Evolutionary conservation across 2,329 filamentous ascomycete genomes (phyloP), one percentile per base, ranked within the genome.

Genomic region (Nannizzia gypsea): DNA sequence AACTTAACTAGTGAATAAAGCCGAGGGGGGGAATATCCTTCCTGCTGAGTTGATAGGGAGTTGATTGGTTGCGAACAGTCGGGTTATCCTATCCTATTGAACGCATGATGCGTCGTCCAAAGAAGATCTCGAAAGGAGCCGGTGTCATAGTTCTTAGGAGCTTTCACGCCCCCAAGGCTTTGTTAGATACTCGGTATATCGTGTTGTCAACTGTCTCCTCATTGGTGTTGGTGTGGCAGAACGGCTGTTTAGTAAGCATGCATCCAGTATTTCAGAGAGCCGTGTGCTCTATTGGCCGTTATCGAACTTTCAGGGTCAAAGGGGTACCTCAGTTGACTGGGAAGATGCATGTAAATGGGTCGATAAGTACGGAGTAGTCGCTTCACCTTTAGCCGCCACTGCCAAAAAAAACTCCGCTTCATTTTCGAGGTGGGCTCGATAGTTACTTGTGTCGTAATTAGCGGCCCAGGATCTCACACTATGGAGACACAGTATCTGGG

Each of bases 381-480:
- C 28, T 34, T n/a, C 22, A 11, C 48, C 15, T 26, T 54, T 54
- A 54, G 48, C 48, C 48, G 48, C 48, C 48, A 54, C 26, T 34
- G 48, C 26, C 26, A 34, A 34, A 54, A 13, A 13, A 13, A 36
- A 31, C 8, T 22, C 48, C 24, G 48, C 48, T 54, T 54, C 48
- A 48, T 48, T 48, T 48, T 48, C 44, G 3, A 9, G 26, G 28
- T 54, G 28, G 48, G 26, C 48, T 34, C 44, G 44, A 34, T 54
- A 54, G 48, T 54, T 34, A 54, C 28, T 54, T 48, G 44, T 48
- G 44, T 48, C 44, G 44, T 28, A 48, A 26, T 48, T 48, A 48
- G 44, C 22, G 44, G 44, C 44, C 44, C 22, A 28, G 44, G 44
- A 48, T 48, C 44, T 24, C 44, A 54, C 26, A 31, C 24, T 54